phyloP scores from a whole-genome alignment of 768 basidiomycete genomes.

The Lepiota brunneoincarnata region DNA sequence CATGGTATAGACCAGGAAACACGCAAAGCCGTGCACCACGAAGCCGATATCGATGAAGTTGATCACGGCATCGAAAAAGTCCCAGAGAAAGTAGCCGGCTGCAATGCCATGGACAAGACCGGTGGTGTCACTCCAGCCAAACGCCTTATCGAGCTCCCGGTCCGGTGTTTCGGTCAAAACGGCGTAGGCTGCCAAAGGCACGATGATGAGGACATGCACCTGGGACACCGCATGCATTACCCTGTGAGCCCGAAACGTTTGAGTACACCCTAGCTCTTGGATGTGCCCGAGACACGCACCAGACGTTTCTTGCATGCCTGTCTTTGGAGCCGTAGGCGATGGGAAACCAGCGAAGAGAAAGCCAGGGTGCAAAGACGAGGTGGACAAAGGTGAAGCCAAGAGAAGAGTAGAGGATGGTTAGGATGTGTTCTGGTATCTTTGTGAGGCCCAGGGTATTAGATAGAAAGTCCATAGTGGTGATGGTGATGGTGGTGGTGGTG shows the following conservation, averaged over 20 bases:
- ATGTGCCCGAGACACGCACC: slow-evolving; percentile 37
- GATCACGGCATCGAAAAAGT: slow-evolving; percentile 64
- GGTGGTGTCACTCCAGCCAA: slow-evolving; percentile 65
- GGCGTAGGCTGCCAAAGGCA: slow-evolving; percentile 59
- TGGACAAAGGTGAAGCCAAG: slow-evolving; percentile 58
- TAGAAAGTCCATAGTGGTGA: slow-evolving; percentile 17
- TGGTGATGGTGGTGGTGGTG: neutral
- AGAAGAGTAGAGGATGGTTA: slow-evolving; percentile 52
- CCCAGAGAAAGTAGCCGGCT: slow-evolving; percentile 84
- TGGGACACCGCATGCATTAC: slow-evolving; percentile 71
- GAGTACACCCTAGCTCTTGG: slow-evolving; percentile 3
- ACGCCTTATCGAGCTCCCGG: slow-evolving; percentile 61
- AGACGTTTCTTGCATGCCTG: slow-evolving; percentile 52
- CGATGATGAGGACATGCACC: slow-evolving; percentile 63
- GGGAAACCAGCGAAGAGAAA: slow-evolving; percentile 47
- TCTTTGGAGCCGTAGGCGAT: slow-evolving; percentile 46
- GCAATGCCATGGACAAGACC: slow-evolving; percentile 67
- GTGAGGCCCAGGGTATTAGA: slow-evolving; percentile 44
- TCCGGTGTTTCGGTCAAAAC: slow-evolving; percentile 39
- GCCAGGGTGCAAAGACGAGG: slow-evolving; percentile 51
- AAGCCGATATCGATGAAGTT: slow-evolving; percentile 74
- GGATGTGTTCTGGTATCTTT: slow-evolving; percentile 53
- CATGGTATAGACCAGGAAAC: slow-evolving; percentile 61
- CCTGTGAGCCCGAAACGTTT: slow-evolving; percentile 36
- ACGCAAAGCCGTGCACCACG: slow-evolving; percentile 73